phyloP scores from a whole-genome alignment of 768 basidiomycete genomes.

The Lactifluus hygrophoroides region DNA sequence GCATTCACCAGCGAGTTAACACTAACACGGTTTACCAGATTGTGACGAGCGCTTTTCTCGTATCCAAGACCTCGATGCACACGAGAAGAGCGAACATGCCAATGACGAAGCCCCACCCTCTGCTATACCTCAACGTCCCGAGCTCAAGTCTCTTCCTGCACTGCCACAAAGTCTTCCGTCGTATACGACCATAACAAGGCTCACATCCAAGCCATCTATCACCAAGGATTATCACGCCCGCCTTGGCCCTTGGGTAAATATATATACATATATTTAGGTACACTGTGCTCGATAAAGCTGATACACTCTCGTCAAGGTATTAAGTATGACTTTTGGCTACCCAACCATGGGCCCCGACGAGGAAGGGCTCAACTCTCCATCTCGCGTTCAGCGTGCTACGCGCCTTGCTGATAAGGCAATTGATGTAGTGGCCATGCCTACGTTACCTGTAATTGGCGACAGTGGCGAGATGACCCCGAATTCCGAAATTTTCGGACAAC shows the following conservation, averaged over 20 bases:
- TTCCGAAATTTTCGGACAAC: not conserved
- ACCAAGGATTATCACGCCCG: conserved; percentile 12
- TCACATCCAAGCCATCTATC: conserved; percentile 3
- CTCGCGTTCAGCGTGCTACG: no score
- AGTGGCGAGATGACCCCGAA: no score
- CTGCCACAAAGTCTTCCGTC: conserved; percentile 9
- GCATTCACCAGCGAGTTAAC: not conserved
- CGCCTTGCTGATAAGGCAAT: no score
- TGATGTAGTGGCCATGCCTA: no score
- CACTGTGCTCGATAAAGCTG: not conserved
- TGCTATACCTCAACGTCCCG: conserved; percentile 7
- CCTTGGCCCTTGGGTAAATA: conserved; percentile 15
- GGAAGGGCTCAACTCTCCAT: no score
- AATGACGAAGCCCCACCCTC: conserved; percentile 3
- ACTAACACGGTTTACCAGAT: conserved; percentile 4
- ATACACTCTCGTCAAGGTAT: conserved; percentile 1
- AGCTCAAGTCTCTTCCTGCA: not conserved
- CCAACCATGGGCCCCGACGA: not conserved
- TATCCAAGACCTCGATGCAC: conserved; percentile 5
- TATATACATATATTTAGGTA: not conserved
- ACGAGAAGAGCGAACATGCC: conserved; percentile 11
- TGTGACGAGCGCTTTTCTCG: conserved; percentile 15
- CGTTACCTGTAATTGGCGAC: no score
- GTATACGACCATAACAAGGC: conserved; percentile 5
- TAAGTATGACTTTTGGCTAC: no score